Percentiles rank a stretch among this genome's conserved stretches.
Evolutionary conservation across 768 basidiomycete species (phyloP).

Genomic region (Lepiota venenata): DNA sequence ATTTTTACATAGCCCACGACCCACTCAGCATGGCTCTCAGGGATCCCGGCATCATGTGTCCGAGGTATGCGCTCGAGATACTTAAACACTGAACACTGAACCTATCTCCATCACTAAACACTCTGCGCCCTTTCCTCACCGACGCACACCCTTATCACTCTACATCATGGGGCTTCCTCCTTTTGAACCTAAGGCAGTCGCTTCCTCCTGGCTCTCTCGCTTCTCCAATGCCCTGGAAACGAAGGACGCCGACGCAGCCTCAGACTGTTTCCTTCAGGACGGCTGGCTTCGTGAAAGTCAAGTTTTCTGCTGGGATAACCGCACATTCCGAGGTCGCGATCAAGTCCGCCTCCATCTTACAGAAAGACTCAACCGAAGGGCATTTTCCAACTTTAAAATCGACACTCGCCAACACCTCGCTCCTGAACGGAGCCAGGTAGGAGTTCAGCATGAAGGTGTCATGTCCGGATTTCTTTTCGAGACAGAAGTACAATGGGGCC

Average conservation of each 20-base stretch:
- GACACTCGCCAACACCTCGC: conserved; percentile 1
- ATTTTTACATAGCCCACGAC: no score
- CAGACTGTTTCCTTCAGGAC: not conserved
- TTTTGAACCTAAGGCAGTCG: not conserved
- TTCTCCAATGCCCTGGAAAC: not conserved
- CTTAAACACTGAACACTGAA: not conserved
- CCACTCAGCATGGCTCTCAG: no score
- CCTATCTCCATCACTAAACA: not conserved
- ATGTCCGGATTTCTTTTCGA: conserved; percentile 7
- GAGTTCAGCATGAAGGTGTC: not conserved
- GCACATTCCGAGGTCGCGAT: conserved; percentile 7
- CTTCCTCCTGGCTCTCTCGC: not conserved
- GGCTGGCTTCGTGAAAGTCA: conserved; percentile 11
- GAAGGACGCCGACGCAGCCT: not conserved
- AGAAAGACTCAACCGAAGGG: not conserved
- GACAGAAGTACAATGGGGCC: conserved; percentile 6
- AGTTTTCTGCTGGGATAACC: conserved; percentile 8
- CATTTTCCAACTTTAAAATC: conserved; percentile 5
- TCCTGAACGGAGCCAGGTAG: not conserved
- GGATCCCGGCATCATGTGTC: no score
- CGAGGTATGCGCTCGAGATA: no score
- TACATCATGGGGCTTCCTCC: not conserved
- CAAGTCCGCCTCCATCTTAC: not conserved
- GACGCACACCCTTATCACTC: not conserved
- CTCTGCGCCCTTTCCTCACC: not conserved